Evolutionary conservation across 148 eudicot genomes (phyloP).

Genomic region (Arctostaphylos glauca): DNA sequence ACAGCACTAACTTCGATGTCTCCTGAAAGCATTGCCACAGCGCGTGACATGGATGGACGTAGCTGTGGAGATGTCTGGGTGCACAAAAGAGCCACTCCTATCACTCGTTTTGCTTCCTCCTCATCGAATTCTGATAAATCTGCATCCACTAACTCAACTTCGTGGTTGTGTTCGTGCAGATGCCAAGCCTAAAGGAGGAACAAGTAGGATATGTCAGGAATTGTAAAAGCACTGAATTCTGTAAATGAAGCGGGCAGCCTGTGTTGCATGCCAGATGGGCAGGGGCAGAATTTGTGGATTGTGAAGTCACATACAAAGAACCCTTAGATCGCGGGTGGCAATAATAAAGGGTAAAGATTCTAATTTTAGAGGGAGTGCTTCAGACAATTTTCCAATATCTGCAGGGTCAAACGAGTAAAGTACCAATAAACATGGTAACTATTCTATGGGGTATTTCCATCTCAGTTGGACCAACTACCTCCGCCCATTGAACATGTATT

Average conservation of each 20-base stretch:
- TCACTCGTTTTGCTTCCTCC: conserved; percentile 60
- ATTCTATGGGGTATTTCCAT: too few species aligned
- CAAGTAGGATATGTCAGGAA: neutral
- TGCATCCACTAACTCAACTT: conserved; percentile 60
- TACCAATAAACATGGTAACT: too few species aligned
- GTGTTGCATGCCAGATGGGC: too few species aligned
- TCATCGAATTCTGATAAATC: conserved; percentile 42
- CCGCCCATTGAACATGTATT: neutral
- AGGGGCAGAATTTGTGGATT: neutral
- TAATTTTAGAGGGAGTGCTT: too few species aligned
- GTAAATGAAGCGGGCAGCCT: neutral
- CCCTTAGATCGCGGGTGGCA: neutral
- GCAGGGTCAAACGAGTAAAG: too few species aligned
- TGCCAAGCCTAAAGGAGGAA: conserved; percentile 59
- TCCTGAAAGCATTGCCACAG: too few species aligned
- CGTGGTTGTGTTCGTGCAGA: conserved; percentile 55
- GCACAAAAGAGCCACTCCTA: too few species aligned
- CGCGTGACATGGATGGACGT: too few species aligned
- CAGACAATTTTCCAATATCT: too few species aligned
- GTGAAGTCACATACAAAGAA: neutral
- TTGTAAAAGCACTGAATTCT: neutral
- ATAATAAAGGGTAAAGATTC: neutral
- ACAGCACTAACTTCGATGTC: too few species aligned
- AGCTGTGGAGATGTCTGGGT: too few species aligned
- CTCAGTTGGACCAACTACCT: too few species aligned